phyloP scores from a whole-genome alignment of 2,329 filamentous ascomycete species.

The Sphaerostilbella broomeana region DNA sequence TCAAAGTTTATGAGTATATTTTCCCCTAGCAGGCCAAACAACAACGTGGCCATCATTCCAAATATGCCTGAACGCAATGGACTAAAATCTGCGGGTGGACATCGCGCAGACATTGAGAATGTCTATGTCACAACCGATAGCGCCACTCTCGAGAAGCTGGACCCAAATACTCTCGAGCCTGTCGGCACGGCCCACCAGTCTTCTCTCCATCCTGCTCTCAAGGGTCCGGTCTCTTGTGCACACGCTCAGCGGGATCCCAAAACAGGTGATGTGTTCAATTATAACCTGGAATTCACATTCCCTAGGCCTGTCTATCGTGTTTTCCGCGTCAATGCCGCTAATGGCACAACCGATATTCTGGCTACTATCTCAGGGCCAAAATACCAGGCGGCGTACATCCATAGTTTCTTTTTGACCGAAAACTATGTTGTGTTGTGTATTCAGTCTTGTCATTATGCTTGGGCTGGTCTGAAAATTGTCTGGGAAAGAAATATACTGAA shows the following conservation, averaged over 20 bases:
- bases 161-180: conserved; percentile 67
- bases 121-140: conserved; percentile 29
- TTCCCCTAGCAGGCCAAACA: conserved; percentile 36
- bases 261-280: conserved; percentile 75
- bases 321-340: conserved; percentile 57
- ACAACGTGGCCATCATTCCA: conserved; percentile 58
- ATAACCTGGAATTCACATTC: conserved; percentile 65
- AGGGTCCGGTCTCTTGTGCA: conserved; percentile 59
- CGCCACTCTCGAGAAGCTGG: conserved; percentile 56
- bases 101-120: conserved; percentile 26
- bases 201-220: conserved; percentile 59
- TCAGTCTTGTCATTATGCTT: conserved; percentile 56
- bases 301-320: conserved; percentile 56
- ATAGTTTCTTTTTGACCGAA: conserved; percentile 69
- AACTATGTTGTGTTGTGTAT: conserved; percentile 68
- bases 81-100: conserved; percentile 18
- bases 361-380: conserved; percentile 53
- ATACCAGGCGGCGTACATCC: conserved; percentile 63
- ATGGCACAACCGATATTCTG: conserved; percentile 62
- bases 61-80: conserved; percentile 55
- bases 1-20: conserved; percentile 63
- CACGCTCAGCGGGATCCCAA: conserved; percentile 65
- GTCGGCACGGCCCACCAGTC: conserved; percentile 55
- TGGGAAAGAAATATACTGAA: conserved; percentile 64
- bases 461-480: conserved; percentile 52